Evolutionary conservation across 2,329 filamentous ascomycete species (phyloP), one percentile per base, ranked within the genome.

Genomic region (Lachnum nothofagi): DNA sequence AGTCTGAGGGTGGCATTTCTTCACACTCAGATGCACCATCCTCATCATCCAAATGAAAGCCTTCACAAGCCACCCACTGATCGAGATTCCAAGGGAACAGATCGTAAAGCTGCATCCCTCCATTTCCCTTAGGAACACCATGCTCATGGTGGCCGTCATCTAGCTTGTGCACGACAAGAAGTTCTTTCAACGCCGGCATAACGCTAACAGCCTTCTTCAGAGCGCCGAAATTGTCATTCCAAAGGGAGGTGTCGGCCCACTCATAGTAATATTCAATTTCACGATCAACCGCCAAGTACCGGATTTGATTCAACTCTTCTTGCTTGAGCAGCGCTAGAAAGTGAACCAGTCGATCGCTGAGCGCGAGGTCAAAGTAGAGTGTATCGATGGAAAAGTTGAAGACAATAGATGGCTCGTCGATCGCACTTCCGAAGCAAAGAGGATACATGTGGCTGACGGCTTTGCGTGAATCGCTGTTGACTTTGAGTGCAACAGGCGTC

Each of bases 351-450:
- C 51, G 16, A 5, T 12, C 1, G 9, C 20, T 10, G 9, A 24
- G 4, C 2, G 49, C 10, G 4, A 55, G 14, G 3, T 42, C 7
- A 29, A 60, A n/a, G 25, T 48, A 58, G 2, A 60, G 29, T 0
- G 51, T 57, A n/a, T 60, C 53, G 5, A 58, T 29, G 1, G 46
- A 41, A 43, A 56, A 56, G n/a, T 61, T 58, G 42, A 60, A 60
- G 10, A 25, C 7, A 2, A 49, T 57, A 9, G 19, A 35, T 1
- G 50, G 41, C 5, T 39, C 9, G n/a, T 49, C 31, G 17, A 56
- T 16, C 7, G 42, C 6, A 12, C 34, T 53, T 1, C 54, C 52
- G 33, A 59, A 61, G 24, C 45, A 51, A 14, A 46, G 4, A 4
- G 42, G 48, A n/a, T 60, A 59, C 3, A 10, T n/a, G 1, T 22